Evolutionary conservation across 441 rosid species (phyloP).

Genomic region (Syzygium syzygioides): DNA sequence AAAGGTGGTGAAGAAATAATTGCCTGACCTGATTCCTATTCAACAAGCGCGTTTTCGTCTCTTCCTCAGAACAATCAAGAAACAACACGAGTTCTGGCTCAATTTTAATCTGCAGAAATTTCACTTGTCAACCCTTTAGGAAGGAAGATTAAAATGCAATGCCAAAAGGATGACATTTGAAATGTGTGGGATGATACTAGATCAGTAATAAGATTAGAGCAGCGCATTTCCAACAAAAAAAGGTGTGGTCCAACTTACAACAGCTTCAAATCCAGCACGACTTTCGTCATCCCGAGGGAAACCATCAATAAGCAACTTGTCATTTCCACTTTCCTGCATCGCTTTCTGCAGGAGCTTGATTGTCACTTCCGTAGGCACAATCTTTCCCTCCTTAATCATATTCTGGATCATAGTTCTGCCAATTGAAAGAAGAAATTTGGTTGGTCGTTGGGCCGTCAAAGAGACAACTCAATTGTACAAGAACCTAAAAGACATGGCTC

Average conservation of each 20-base stretch:
- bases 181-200: not conserved
- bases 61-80: conserved; percentile 9
- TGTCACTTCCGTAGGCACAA: conserved; percentile 92
- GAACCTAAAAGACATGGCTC: not conserved
- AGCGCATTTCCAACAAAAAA: not conserved
- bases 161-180: not conserved
- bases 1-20: not conserved
- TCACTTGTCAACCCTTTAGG: not conserved
- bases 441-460: not conserved
- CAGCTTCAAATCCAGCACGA: conserved; percentile 67
- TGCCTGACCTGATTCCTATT: conserved; percentile 5
- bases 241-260: conserved; percentile 39
- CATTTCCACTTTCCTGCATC: conserved; percentile 60
- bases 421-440: not conserved
- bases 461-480: not conserved
- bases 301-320: conserved; percentile 84
- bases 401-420: conserved; percentile 77
- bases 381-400: conserved; percentile 79
- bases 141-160: not conserved
- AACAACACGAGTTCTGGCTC: conserved; percentile 3
- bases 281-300: conserved; percentile 90
- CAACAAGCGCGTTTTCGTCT: conserved; percentile 3
- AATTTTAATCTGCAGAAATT: conserved; percentile 12
- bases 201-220: not conserved
- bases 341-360: conserved; percentile 81